Conservation (phyloP, 768 basidiomycete species). For the Lentinula edodes region DNA sequence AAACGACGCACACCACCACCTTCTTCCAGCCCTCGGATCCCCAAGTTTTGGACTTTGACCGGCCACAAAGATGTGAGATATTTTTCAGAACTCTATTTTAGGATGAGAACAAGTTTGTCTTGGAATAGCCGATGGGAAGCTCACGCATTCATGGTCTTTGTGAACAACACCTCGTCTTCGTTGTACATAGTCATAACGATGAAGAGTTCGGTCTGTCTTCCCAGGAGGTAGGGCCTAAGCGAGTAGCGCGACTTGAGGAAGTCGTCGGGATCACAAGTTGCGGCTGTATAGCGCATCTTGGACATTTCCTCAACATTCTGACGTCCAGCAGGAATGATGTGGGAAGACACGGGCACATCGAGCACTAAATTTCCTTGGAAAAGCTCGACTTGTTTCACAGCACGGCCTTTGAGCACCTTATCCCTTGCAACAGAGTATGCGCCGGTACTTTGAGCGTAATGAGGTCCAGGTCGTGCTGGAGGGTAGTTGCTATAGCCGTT, state of each 20-base stretch:
- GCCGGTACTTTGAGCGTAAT: slow-evolving; percentile 37
- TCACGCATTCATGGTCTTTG: slow-evolving; percentile 80
- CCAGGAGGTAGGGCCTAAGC: slow-evolving; percentile 71
- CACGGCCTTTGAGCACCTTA: slow-evolving; percentile 78
- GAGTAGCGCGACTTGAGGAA: slow-evolving; percentile 77
- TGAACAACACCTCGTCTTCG: slow-evolving; percentile 79
- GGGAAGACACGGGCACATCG: slow-evolving; percentile 74
- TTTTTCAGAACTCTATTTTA: slow-evolving; percentile 77
- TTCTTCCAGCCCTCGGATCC: slow-evolving; percentile 90
- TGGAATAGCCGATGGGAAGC: slow-evolving; percentile 15
- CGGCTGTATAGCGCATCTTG: slow-evolving; percentile 85
- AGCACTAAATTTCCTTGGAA: slow-evolving; percentile 81
- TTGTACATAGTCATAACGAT: slow-evolving; percentile 98
- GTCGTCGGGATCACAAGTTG: slow-evolving; percentile 86
- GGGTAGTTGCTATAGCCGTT: slow-evolving; percentile 47
- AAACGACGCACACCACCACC: slow-evolving; percentile 83
- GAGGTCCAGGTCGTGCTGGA: slow-evolving; percentile 48
- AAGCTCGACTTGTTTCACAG: slow-evolving; percentile 74
- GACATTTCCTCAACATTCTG: slow-evolving; percentile 65
- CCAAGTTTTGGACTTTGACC: slow-evolving; percentile 73
- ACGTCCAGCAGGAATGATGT: slow-evolving; percentile 68
- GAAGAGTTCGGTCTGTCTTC: slow-evolving; percentile 85
- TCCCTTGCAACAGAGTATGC: slow-evolving; percentile 70
- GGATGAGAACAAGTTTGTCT: background rate
- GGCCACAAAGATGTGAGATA: slow-evolving; percentile 69